Evolutionary conservation across 192 early-diverging fungal species (phyloP).

Genomic region (Chytriomyces sp.): DNA sequence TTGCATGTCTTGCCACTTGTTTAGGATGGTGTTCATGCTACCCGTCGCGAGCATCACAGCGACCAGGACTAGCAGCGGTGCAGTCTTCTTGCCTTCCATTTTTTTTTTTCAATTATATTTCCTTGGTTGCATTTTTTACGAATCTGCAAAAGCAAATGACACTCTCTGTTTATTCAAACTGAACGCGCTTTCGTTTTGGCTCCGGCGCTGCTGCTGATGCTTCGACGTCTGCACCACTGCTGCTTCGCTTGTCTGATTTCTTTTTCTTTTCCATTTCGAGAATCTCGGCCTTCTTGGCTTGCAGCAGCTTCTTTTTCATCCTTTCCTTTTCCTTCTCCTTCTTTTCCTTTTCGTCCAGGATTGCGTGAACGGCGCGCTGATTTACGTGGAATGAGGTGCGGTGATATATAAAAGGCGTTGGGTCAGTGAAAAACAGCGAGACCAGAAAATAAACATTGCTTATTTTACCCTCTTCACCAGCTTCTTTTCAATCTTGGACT

Average conservation of each 20-base stretch:
- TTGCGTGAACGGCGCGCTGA: constrained; percentile 13
- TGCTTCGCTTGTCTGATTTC: constrained; percentile 6
- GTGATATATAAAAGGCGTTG: not conserved
- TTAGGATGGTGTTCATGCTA: constrained; percentile 75
- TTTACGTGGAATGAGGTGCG: not conserved
- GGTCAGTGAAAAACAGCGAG: not conserved
- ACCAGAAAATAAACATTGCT: not conserved
- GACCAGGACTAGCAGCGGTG: constrained; percentile 23
- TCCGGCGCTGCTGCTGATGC: too few species aligned
- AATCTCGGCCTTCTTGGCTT: constrained; percentile 31
- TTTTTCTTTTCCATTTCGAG: constrained; percentile 14
- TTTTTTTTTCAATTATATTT: not conserved
- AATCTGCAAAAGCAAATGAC: too few species aligned
- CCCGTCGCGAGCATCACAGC: constrained; percentile 40
- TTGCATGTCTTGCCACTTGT: constrained; percentile 86
- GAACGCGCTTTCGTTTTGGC: too few species aligned
- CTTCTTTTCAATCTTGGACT: constrained; percentile 30
- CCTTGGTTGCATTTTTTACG: too few species aligned
- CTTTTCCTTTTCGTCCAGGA: constrained; percentile 20
- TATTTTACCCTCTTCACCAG: constrained; percentile 25
- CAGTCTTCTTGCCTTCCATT: not conserved
- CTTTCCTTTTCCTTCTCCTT: constrained; percentile 5
- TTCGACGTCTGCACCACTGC: too few species aligned
- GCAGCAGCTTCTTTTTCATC: constrained; percentile 7
- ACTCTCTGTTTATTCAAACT: too few species aligned